A percentile compares a stretch with the other conserved stretches of the same genome.
Evolutionary conservation across 345 rosid species (phyloP).

Genomic region (Tarenaya hassleriana): DNA sequence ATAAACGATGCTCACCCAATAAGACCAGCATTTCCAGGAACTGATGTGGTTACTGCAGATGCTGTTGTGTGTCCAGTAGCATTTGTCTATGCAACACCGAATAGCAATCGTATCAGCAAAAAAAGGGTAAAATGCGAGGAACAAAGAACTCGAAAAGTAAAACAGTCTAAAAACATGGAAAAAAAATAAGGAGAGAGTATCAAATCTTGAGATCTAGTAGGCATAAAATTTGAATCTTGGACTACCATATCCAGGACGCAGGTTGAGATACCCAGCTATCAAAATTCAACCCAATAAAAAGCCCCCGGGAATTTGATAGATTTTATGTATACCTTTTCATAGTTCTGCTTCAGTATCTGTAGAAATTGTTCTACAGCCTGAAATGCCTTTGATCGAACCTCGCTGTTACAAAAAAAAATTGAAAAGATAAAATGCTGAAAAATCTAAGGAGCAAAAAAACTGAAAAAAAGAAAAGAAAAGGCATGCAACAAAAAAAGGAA

Average conservation of each 20-base stretch:
- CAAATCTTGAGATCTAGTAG: too few species aligned
- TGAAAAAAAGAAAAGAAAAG: background rate
- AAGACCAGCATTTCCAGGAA: constrained; percentile 82
- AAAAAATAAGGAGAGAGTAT: too few species aligned
- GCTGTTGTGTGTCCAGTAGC: constrained; percentile 53
- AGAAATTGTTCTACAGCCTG: constrained; percentile 91
- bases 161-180: too few species aligned
- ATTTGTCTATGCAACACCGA: constrained; percentile 36
- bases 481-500: constrained; percentile 19
- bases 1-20: constrained; percentile 58
- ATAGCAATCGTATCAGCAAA: background rate
- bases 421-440: constrained; percentile 17
- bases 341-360: constrained; percentile 71
- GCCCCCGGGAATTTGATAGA: too few species aligned
- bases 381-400: constrained; percentile 90
- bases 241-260: too few species aligned
- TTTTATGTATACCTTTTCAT: constrained; percentile 59
- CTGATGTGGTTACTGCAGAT: constrained; percentile 52
- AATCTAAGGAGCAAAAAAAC: constrained; percentile 4
- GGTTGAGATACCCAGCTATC: too few species aligned
- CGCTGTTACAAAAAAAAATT: constrained; percentile 47
- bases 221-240: too few species aligned
- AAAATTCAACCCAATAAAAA: too few species aligned
- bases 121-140: too few species aligned
- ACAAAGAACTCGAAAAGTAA: too few species aligned